Evolutionary conservation across 305 asterid genomes (phyloP), one percentile per base, ranked within the genome.

Genomic region (Solanum hybrid): DNA sequence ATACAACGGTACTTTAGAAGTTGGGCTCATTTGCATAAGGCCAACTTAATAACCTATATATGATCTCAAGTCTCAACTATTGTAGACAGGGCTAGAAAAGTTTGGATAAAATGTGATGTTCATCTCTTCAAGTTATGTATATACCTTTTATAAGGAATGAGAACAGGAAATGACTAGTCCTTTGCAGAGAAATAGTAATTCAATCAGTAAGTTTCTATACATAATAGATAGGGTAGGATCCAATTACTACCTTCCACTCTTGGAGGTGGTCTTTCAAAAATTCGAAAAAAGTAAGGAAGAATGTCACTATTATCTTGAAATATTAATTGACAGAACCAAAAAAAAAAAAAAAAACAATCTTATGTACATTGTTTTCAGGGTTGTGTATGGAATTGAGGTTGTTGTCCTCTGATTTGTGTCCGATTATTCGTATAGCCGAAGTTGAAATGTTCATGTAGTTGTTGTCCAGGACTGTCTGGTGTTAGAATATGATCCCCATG

Each of bases 391-490:
- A 92, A 92, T 24, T 88, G 40, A 24, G 76, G 73, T 15, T 88
- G 92, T 7, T 89, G 91, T 26, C 72, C 87, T 29, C 87, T 82
- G 17, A 91, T 94, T 32, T 90, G 88, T 9, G 93, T 86, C 88
- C 91, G 94, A 0, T 91, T 88, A 77, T 73, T 88, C 80, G 12
- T 85, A 6, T 91, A 51, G 7, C 89, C 89, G 8, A 88, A 87
- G 71, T 87, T 92, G 12, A 93, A 87, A 34, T 90, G 92, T 1
- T 90, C 93, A 7, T 42, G 38, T 80, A 81, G 86, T 9, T 88
- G 92, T 19, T 82, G 94, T 29, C 36, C 89, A 0, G 95, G 95
- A 69, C 97, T 94, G 1, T 93, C 96, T 0, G 96, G 94, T 17
- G 93, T 91, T 27, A 88, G 90, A 35, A 87, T 78, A 34, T 86